Evolutionary conservation across 1,284 basidiomycete genomes (phyloP).

Genomic region (Fomitopsis betulina): DNA sequence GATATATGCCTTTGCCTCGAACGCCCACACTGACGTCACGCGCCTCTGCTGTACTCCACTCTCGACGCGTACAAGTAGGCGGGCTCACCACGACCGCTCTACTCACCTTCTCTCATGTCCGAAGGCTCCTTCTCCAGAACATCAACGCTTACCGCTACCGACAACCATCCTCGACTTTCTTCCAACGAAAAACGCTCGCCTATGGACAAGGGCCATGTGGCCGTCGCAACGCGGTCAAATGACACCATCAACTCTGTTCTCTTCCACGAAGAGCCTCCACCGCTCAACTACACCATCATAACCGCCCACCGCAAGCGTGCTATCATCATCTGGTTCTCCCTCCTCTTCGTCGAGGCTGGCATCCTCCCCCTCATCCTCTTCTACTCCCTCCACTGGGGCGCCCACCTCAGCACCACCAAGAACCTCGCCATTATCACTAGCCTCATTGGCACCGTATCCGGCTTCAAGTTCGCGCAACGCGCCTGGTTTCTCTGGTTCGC

Average conservation of each 20-base stretch:
- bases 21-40: no score
- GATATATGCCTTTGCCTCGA: no score
- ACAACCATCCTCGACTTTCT: no score
- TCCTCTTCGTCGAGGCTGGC: conserved; percentile 28
- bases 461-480: conserved; percentile 25
- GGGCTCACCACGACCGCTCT: no score
- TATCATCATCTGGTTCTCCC: conserved; percentile 23
- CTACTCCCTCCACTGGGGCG: conserved; percentile 29
- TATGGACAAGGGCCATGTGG: not conserved
- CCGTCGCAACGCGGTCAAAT: not conserved
- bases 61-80: no score
- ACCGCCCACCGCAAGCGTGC: conserved; percentile 18
- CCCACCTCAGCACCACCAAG: conserved; percentile 26
- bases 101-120: no score
- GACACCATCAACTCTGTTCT: not conserved
- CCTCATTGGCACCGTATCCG: conserved; percentile 28
- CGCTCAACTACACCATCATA: conserved; percentile 27
- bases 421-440: conserved; percentile 32
- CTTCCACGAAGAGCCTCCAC: conserved; percentile 15
- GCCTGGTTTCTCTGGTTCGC: conserved; percentile 25
- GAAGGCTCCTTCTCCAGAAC: no score
- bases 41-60: no score
- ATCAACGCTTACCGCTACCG: no score
- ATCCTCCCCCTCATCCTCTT: conserved; percentile 31
- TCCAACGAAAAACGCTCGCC: no score